Base-by-base conservation (phyloP, 371 early-diverging fungal genomes). In the Batkoa obscura region DNA sequence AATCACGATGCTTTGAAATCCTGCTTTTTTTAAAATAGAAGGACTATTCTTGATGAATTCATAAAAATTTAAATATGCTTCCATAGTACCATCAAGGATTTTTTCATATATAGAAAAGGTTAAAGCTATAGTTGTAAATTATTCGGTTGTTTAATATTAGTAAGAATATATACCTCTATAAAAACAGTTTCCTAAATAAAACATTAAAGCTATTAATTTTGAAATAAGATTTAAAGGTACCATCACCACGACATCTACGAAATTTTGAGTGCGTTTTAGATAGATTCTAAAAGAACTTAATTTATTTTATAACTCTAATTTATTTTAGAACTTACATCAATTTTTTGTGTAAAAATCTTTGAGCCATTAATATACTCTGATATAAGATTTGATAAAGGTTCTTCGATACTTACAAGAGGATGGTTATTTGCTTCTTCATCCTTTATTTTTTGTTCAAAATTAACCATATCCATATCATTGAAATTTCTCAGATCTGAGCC, bases 241-340 rank as follows among this genome's bases (percentile, higher is more conserved):
- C 83, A 68, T 82, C 83, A 9, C 83, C 83, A 48, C 83, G 73
- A 59, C 79, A 79, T 50, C 72, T 66, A 49, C 83, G 68, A 57
- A 80, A 73, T 54, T 65, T 67, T 49, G 69, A 65, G 59, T 77
- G 71, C 3, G 65, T 58, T 23, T 67, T 63, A 30, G 66, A 60
- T 34, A 81, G 57, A 54, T 76, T 76, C 81, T 81, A 66, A 46
- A 32, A 42, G 13, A 41, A 43, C 15, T 47, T 30, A 38, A 33
- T 42, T 38, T 47, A 33, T 43, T 52, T 33, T 5, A 6, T 15
- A 31, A 55, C 58, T 46, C 54, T 12, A 10, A 34, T 39, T 33
- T 1, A n/a, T n/a, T n/a, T n/a, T n/a, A n/a, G 15, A n/a, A 43
- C 55, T 48, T 66, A 78, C 82, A 59, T 65, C 62, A 38, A 81